These are phyloP conservation scores for Hypoxylon rubiginosum DNA, from an alignment of 2,329 filamentous ascomycete species.

Conservation along the genomic window DNA sequence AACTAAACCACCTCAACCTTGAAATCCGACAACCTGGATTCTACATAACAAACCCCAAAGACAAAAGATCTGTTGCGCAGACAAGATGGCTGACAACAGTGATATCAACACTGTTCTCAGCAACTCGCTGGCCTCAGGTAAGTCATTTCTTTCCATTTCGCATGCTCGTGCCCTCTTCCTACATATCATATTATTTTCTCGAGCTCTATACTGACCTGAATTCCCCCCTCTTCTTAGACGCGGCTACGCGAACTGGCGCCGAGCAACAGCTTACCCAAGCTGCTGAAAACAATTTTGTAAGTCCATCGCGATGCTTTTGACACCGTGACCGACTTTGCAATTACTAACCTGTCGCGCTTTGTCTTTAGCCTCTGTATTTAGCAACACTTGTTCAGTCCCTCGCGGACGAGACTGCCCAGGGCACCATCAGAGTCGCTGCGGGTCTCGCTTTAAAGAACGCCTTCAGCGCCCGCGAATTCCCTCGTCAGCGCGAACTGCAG, in stretches of 20 bases:
- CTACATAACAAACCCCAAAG: slow-evolving; percentile 12
- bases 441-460: slow-evolving; percentile 98
- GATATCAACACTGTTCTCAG: slow-evolving; percentile 98
- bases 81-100: slow-evolving; percentile 75
- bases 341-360: slow-evolving; percentile 38
- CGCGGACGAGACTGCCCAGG: slow-evolving; percentile 86
- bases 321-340: slow-evolving; percentile 17
- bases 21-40: slow-evolving; percentile 36
- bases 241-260: slow-evolving; percentile 87
- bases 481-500: slow-evolving; percentile 90
- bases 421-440: slow-evolving; percentile 90
- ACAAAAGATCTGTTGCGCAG: slow-evolving; percentile 46
- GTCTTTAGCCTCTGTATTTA: slow-evolving; percentile 81
- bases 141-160: slow-evolving; percentile 54
- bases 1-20: not conserved
- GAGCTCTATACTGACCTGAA: slow-evolving; percentile 52
- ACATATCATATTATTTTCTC: slow-evolving; percentile 42
- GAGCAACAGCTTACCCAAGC: slow-evolving; percentile 95
- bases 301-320: slow-evolving; percentile 47
- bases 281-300: slow-evolving; percentile 94
- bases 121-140: slow-evolving; percentile 96
- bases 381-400: slow-evolving; percentile 93
- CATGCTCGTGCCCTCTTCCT: slow-evolving; percentile 19
- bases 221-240: slow-evolving; percentile 71
- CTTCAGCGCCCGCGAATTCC: slow-evolving; percentile 92